Evolutionary conservation across 805 yeast species (phyloP), one percentile per base, ranked within the genome.

Genomic region (Debaryomyces prosopidis): DNA sequence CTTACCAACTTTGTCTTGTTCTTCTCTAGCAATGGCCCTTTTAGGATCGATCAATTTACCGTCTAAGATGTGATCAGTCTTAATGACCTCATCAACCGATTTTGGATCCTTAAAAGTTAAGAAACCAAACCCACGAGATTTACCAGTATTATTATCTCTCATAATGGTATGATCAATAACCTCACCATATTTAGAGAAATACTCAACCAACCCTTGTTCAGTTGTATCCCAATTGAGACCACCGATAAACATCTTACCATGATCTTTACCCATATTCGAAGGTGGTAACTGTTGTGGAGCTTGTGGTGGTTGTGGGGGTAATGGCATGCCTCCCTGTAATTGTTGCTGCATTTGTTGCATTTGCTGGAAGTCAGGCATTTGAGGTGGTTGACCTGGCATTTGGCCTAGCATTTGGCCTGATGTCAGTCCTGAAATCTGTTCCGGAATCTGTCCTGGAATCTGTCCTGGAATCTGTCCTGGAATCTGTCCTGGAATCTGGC

Each of bases 151-250:
- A 35, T 80, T 77, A 63, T 92, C 98, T 58, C 94, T 85, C 98
- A 94, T 92, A 50, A 92, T 92, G 33, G 92, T 88, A 58, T 87
- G 81, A 53, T 91, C 97, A 35, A 81, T 63, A 44, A 92, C 91
- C 52, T 86, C 92, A 55, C 99, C 99, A 63, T 80, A 92, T 65
- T 91, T 85, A 39, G 85, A 73, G 63, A 92, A 92, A 64, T 92
- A 92, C 44, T 82, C 84, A 54, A 78, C 82, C 68, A 92, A 71
- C 28, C 86, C 81, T 51, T 90, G 96, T 60, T 92, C 98, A 11
- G 91, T 84, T 12, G 99, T 92, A 62, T 92, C 97, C 98, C 98
- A 92, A 60, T 92, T 94, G 57, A 92, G 81, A 41, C 99, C 99
- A 51, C 99, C 99, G 65, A 89, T 81, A 60, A 90, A 90, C 96